A percentile compares a stretch with the other conserved stretches of the same genome.
Conservation (phyloP, 2,329 filamentous ascomycete genomes). For the Atkinsonella hypoxylon region DNA sequence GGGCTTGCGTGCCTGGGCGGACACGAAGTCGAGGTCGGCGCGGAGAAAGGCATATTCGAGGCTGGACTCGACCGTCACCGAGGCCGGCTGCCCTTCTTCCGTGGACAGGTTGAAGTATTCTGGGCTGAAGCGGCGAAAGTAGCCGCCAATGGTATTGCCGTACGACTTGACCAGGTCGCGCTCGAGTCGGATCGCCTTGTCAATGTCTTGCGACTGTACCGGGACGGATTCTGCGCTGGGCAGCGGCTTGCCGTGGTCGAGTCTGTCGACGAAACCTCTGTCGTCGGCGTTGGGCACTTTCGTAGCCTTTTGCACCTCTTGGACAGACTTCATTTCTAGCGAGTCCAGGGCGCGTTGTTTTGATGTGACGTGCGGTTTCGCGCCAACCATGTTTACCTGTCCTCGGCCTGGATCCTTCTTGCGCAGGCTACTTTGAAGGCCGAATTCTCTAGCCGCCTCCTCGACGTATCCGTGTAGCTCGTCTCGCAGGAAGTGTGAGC, state of each 20-base stretch:
- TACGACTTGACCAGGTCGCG: constrained; percentile 62
- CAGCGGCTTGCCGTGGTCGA: constrained; percentile 25
- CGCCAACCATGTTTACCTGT: constrained; percentile 3
- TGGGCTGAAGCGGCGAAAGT: constrained; percentile 84
- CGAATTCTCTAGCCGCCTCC: constrained; percentile 63
- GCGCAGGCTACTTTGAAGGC: constrained; percentile 62
- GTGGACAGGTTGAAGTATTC: constrained; percentile 50
- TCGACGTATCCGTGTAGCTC: constrained; percentile 84
- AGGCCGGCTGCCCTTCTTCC: constrained; percentile 17
- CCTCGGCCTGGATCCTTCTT: constrained; percentile 22
- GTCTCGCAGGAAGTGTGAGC: constrained; percentile 75
- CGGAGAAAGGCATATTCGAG: constrained; percentile 88
- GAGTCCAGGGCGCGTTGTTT: constrained; percentile 17
- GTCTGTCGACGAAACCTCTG: constrained; percentile 21
- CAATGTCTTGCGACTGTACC: constrained; percentile 38
- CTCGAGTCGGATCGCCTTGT: constrained; percentile 57
- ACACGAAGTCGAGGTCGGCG: constrained; percentile 88
- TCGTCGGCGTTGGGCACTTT: constrained; percentile 20
- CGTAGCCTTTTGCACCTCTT: constrained; percentile 30
- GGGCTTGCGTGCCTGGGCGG: constrained; percentile 75
- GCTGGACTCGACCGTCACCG: constrained; percentile 60
- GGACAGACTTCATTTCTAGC: constrained; percentile 37
- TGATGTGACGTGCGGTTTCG: constrained; percentile 12
- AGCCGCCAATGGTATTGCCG: constrained; percentile 78
- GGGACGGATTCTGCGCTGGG: constrained; percentile 32